Percentiles rank a stretch among this genome's conserved stretches.
phyloP scores from a whole-genome alignment of 192 early-diverging fungal species.

The Phlyctochytrium bullatum region DNA sequence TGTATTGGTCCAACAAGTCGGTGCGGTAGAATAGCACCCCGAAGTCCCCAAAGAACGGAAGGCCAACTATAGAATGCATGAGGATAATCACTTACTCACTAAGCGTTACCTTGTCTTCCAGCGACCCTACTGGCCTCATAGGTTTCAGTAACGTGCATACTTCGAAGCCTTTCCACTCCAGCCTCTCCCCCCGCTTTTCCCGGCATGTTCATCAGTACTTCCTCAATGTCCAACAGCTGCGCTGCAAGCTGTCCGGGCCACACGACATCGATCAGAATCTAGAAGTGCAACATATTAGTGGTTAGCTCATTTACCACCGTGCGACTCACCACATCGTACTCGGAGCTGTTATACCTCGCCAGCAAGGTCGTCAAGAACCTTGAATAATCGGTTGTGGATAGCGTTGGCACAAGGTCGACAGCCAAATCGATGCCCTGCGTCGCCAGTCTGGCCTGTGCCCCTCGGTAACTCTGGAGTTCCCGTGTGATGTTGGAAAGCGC shows the following conservation, averaged over 20 bases:
- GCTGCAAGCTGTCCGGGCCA: constrained; percentile 4
- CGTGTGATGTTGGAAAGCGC: too few species aligned
- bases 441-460: too few species aligned
- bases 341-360: not conserved
- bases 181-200: too few species aligned
- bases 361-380: not conserved
- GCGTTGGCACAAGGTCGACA: not conserved
- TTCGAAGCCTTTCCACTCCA: too few species aligned
- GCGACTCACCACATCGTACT: not conserved
- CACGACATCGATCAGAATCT: not conserved
- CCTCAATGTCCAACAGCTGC: constrained; percentile 26
- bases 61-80: not conserved
- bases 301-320: not conserved
- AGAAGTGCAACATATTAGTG: not conserved
- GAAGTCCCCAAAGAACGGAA: constrained; percentile 14
- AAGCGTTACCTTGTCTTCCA: not conserved
- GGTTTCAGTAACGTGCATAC: not conserved
- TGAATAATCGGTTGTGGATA: not conserved
- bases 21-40: constrained; percentile 11
- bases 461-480: too few species aligned
- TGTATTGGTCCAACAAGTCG: constrained; percentile 16
- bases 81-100: not conserved
- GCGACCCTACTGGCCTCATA: not conserved
- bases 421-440: not conserved
- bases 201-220: too few species aligned